Conservation (phyloP, 257 asterid species). For the Solanum piurae region DNA sequence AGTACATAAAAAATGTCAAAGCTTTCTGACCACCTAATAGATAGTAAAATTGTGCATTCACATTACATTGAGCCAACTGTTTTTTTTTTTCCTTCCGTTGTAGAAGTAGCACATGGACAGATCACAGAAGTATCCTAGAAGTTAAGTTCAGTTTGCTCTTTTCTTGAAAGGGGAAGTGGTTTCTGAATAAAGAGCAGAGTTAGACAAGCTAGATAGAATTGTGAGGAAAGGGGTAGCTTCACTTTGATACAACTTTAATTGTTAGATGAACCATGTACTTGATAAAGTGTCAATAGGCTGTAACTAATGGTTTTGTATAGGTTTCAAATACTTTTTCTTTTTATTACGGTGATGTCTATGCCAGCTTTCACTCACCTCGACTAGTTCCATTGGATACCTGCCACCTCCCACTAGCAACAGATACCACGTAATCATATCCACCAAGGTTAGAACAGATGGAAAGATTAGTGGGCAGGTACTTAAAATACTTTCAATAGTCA, state of each 20-base stretch:
- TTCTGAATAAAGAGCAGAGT: neutral
- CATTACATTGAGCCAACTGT: neutral
- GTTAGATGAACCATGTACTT: neutral
- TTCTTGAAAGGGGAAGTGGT: neutral
- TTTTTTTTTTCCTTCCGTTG: too few relatives aligned
- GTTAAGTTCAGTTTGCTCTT: neutral
- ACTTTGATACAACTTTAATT: neutral
- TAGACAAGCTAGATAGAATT: neutral
- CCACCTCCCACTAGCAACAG: neutral
- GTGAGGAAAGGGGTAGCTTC: neutral
- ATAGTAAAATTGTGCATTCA: neutral
- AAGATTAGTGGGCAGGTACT: too few relatives aligned
- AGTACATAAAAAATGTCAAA: neutral
- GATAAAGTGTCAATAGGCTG: neutral
- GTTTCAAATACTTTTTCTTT: neutral
- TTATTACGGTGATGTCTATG: neutral
- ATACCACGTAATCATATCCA: accelerated
- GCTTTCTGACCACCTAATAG: neutral
- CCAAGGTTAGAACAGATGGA: accelerated
- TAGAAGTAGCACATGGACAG: neutral
- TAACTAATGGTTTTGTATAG: neutral
- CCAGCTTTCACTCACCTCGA: neutral
- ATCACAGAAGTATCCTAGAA: neutral
- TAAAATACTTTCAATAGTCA: neutral
- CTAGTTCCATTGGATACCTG: neutral